Conservation (phyloP, 1,284 basidiomycete species). For the Cystobasidium slooffiae region DNA sequence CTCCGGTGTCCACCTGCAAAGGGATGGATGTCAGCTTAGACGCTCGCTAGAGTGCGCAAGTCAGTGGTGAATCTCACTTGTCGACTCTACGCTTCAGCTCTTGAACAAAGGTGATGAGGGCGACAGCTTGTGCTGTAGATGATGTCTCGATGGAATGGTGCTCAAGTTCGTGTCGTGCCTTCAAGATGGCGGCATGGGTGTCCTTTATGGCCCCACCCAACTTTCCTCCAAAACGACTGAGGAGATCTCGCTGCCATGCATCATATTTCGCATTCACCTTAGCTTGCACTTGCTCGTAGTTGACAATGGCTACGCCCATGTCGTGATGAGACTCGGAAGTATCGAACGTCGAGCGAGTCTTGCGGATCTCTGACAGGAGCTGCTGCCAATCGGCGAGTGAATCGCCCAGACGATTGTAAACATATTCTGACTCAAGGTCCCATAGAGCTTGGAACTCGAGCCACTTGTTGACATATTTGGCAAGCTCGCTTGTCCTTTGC, state of each 20-base stretch:
- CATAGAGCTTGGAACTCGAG: conserved; percentile 98
- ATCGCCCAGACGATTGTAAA: conserved; percentile 92
- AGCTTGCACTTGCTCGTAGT: conserved; percentile 96
- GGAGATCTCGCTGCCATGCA: conserved; percentile 92
- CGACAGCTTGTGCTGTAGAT: conserved; percentile 91
- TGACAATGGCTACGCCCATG: conserved; percentile 85
- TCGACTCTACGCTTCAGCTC: conserved; percentile 96
- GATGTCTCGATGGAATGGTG: conserved; percentile 74
- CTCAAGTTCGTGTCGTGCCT: conserved; percentile 92
- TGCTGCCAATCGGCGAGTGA: conserved; percentile 90
- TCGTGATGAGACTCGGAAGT: conserved; percentile 89
- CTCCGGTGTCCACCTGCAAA: conserved; percentile 79
- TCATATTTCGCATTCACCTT: conserved; percentile 99
- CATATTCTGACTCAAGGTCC: conserved; percentile 96
- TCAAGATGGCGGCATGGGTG: conserved; percentile 87
- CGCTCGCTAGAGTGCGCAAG: background rate
- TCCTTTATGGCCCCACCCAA: conserved; percentile 94
- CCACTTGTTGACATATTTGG: conserved; percentile 94
- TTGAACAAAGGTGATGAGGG: conserved; percentile 98
- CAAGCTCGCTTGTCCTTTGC: conserved; percentile 80
- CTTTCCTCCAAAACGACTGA: conserved; percentile 88
- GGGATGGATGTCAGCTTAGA: background rate
- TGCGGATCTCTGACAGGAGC: conserved; percentile 92
- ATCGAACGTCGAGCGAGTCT: conserved; percentile 93
- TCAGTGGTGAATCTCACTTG: conserved; percentile 57